Base-by-base conservation (phyloP, 257 asterid species). In the Nicotiana otophora region DNA sequence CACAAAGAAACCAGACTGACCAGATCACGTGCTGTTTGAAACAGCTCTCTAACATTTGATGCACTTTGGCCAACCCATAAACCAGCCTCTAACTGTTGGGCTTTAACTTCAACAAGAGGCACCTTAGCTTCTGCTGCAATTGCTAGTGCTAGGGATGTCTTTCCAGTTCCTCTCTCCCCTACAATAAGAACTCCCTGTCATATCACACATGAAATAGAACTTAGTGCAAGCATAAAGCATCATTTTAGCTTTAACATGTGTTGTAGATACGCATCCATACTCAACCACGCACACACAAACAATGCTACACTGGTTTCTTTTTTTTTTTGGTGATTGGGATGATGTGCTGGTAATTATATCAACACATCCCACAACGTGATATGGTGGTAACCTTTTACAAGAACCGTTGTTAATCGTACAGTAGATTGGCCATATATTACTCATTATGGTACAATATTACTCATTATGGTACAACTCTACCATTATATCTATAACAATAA, bases 1-100 rank as follows among this genome's bases (percentile, higher is more conserved):
- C 12, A 16, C 39, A 74, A 74, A 14, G 80, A 48, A 48, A 48
- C 80, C 80, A 74, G 36, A 72, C 80, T 48, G 42, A 96, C 99
- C 98, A 96, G 93, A 91, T 96, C 98, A 53, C 99, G 92, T 14
- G 99, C 99, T 62, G 98, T 96, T 88, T 96, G 98, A 85, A 96
- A 96, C 83, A 96, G 87, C 86, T 96, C 99, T 89, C 99, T 89
- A 65, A 96, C 96, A 87, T 96, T 96, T 67, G 98, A 92, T 76
- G 99, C 98, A 89, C 99, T 93, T 89, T 96, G 99, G 74, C 99
- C 99, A 86, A 93, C 98, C 99, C 98, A 93, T 64, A 94, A 89
- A 83, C 95, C 97, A 82, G 95, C 93, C 90, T 96, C 98, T 88
- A 96, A 91, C 88, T 93, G 96, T 68, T 93, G 97, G 84, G 98